Evolutionary conservation across 176 grass and related monocot genomes (phyloP).

Genomic region (Bolboschoenus planiculmis): DNA sequence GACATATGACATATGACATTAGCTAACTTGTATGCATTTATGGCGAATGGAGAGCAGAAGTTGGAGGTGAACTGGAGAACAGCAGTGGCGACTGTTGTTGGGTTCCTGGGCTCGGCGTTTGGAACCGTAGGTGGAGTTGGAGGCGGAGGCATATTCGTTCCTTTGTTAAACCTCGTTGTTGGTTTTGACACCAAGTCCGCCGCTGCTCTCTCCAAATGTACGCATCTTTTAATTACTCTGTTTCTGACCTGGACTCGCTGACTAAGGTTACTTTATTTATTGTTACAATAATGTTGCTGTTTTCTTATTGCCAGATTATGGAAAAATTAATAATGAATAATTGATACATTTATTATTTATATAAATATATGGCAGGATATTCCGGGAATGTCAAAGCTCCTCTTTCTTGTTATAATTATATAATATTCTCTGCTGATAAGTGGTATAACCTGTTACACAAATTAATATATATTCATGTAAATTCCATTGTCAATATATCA

Average conservation of each 20-base stretch:
- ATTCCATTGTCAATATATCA: neutral
- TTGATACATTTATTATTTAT: neutral
- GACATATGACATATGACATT: no score
- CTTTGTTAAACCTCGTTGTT: constrained; percentile 84
- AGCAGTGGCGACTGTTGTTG: constrained; percentile 55
- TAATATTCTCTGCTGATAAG: neutral
- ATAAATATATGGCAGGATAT: neutral
- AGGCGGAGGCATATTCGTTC: constrained; percentile 94
- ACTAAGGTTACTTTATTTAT: neutral
- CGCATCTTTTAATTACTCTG: neutral
- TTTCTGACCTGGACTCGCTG: neutral
- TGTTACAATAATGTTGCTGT: neutral
- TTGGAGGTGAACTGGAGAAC: constrained; percentile 72
- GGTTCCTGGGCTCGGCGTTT: constrained; percentile 88
- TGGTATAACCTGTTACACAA: neutral
- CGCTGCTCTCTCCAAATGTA: constrained; percentile 98
- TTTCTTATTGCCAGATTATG: neutral
- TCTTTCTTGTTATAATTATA: neutral
- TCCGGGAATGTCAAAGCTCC: neutral
- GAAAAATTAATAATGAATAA: neutral
- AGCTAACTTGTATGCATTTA: neutral
- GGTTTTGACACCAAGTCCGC: constrained; percentile 97
- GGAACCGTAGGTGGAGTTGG: constrained; percentile 95
- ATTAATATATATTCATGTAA: neutral
- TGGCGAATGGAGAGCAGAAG: constrained; percentile 37